Conservation (phyloP, 1,284 basidiomycete species). For the Ustilago loliicola region DNA sequence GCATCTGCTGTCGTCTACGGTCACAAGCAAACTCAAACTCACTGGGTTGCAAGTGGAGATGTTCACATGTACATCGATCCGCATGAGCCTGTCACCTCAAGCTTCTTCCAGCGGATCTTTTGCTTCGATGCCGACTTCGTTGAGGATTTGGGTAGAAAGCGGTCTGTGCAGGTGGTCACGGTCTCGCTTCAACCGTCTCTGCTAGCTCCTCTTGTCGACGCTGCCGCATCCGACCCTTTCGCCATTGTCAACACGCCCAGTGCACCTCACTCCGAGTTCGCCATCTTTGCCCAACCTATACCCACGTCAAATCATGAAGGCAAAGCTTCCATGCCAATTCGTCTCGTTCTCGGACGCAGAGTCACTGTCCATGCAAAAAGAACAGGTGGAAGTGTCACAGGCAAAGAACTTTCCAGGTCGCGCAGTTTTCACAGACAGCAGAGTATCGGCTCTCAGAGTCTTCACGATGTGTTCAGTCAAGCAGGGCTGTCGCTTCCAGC, state of each 20-base stretch:
- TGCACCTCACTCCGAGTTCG: constrained; percentile 39
- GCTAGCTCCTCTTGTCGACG: constrained; percentile 7
- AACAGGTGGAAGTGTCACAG: background rate
- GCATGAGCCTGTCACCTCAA: constrained; percentile 40
- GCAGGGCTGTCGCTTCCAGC: constrained; percentile 38
- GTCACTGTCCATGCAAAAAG: constrained; percentile 21
- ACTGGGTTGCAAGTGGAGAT: constrained; percentile 45
- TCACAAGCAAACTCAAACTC: constrained; percentile 12
- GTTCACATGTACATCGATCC: constrained; percentile 59
- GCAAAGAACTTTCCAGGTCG: constrained; percentile 31
- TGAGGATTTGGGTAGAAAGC: constrained; percentile 17
- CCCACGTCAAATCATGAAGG: background rate
- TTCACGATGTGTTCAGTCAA: constrained; percentile 48
- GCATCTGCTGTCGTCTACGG: background rate
- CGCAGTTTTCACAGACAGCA: constrained; percentile 42
- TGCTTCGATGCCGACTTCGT: constrained; percentile 52
- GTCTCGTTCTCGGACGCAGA: constrained; percentile 43
- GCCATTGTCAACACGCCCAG: constrained; percentile 11
- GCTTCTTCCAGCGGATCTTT: constrained; percentile 62
- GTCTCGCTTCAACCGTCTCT: constrained; percentile 19
- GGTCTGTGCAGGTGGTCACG: constrained; percentile 33
- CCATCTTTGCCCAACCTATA: constrained; percentile 39
- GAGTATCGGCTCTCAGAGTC: constrained; percentile 29
- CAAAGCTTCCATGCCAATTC: constrained; percentile 18
- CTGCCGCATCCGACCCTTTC: constrained; percentile 26